phyloP scores from a whole-genome alignment of 208 protist species.

The Acanthamoeba culbertsoni region DNA sequence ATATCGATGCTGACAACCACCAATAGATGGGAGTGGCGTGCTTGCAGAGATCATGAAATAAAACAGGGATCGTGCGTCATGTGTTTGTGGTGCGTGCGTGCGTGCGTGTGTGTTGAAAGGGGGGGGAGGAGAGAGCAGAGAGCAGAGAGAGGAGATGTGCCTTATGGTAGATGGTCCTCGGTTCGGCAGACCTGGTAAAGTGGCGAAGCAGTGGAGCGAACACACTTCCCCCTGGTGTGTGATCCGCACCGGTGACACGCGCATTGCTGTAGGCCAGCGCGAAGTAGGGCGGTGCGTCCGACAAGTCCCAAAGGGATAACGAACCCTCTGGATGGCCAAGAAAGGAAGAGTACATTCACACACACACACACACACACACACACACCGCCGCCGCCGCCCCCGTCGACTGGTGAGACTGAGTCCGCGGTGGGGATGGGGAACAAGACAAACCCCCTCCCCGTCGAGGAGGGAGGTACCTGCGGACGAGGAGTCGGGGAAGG shows the following conservation, averaged over 20 bases:
- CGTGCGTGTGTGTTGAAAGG: no score
- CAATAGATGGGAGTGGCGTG: no score
- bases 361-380: no score
- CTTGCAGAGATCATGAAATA: no score
- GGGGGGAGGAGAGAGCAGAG: not conserved
- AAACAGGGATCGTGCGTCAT: no score
- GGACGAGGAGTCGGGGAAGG: not conserved
- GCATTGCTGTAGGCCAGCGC: not conserved
- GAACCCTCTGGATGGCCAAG: constrained; percentile 21
- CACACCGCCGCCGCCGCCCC: no score
- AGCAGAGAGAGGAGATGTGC: not conserved
- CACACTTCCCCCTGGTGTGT: not conserved
- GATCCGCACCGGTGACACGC: not conserved
- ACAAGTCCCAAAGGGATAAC: constrained; percentile 13
- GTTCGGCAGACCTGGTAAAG: not conserved
- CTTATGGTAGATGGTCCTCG: constrained; percentile 15
- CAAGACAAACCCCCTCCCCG: no score
- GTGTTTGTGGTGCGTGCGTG: no score
- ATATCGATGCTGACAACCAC: no score
- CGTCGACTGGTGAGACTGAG: not conserved
- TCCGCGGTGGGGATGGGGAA: not conserved
- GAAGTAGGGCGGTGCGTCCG: not conserved
- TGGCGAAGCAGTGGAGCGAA: not conserved
- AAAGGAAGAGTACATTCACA: no score
- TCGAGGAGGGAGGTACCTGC: not conserved